Evolutionary conservation across 1,284 basidiomycete species (phyloP).

Genomic region (Malassezia psittaci): DNA sequence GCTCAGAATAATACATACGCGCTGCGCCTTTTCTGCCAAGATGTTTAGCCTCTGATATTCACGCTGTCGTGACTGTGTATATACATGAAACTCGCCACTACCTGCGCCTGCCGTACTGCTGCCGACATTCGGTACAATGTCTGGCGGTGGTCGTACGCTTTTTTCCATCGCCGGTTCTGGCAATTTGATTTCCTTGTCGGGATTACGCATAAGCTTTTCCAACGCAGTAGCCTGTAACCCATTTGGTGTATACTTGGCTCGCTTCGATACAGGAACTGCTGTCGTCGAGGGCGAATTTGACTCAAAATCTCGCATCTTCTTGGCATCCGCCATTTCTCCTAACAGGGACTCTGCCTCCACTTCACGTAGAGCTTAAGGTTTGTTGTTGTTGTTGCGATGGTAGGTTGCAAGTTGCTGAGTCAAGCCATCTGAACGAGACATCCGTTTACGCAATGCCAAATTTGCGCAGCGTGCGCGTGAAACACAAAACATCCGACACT

Average conservation of each 20-base stretch:
- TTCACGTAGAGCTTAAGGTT: no score
- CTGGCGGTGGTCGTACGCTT: slow-evolving; percentile 32
- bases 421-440: slow-evolving; percentile 16
- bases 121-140: slow-evolving; percentile 66
- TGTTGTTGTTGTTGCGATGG: background rate
- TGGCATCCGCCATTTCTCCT: no score
- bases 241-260: background rate
- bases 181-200: slow-evolving; percentile 28
- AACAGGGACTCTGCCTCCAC: no score
- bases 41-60: slow-evolving; percentile 89
- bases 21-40: slow-evolving; percentile 70
- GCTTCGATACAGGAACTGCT: background rate
- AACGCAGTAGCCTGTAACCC: slow-evolving; percentile 32
- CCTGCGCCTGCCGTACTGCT: slow-evolving; percentile 46
- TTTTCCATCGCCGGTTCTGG: slow-evolving; percentile 24
- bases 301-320: no score
- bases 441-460: slow-evolving; percentile 7
- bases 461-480: slow-evolving; percentile 16
- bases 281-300: no score
- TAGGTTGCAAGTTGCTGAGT: slow-evolving; percentile 2
- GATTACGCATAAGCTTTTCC: slow-evolving; percentile 34
- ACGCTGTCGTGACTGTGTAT: slow-evolving; percentile 82
- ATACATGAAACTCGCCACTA: slow-evolving; percentile 62
- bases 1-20: slow-evolving; percentile 54
- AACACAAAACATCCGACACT: slow-evolving; percentile 10